Evolutionary conservation across 2,329 filamentous ascomycete species (phyloP), one percentile per base, ranked within the genome.

Genomic region (Cercospora nicotianae): DNA sequence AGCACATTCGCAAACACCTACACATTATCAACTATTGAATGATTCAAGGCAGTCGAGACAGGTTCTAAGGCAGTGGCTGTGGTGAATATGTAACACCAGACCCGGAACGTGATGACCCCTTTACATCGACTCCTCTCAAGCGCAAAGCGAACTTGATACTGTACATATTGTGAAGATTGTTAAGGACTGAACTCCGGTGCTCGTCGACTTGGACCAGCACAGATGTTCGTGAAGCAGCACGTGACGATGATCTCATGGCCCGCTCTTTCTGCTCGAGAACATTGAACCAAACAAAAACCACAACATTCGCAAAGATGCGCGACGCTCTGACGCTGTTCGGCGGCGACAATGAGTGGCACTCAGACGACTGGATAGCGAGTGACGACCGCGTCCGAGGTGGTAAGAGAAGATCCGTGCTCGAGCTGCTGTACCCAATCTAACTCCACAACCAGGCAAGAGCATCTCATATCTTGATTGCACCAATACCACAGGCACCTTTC

Each of bases 381-480:
- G 91, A 94, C 77, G 92, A 94, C 79, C 84, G 88, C 31, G 90
- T 94, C n/a, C 88, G 91, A 55, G 91, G 91, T 67, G 92, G 92
- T 61, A 85, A 84, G 30, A 23, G 5, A 7, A 18, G 31, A 36
- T 30, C 1, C 18, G 60, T 33, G 16, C 13, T 7, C n/a, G 26
- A 28, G 26, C 51, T 48, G 45, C 28, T 48, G 39, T 6, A 51
- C n/a, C 51, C 30, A 12, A 57, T 45, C 53, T 45, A 16, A 31
- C 3, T 26, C 33, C 12, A 3, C 26, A 8, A n/a, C 30, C 12
- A 64, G 62, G 62, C 33, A 64, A 64, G 20, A 64, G 62, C 53
- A 48, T 64, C 16, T 89, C 78, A 65, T 84, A 79, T 76, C 77
- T 86, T 13, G 80, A 81, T 18, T 77, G 78, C 42, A 70, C 77